Evolutionary conservation across 352 stramenopile genomes (phyloP), one percentile per base, ranked within the genome.

Genomic region (Phytophthora tubulina): DNA sequence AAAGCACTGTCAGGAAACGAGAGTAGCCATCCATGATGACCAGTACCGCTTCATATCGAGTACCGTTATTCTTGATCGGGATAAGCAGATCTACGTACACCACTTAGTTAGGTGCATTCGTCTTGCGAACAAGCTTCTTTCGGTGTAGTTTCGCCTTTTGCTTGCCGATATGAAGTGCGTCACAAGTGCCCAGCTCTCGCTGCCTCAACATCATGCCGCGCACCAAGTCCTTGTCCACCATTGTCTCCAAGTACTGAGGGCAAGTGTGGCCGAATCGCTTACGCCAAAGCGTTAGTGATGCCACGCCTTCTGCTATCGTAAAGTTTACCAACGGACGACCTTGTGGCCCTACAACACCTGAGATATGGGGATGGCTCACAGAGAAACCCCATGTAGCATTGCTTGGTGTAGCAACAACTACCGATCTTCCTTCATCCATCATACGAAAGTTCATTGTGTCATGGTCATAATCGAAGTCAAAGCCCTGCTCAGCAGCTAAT

Each of bases 11-110:
- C 4, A 69, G 15, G 38, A 44, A 64, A 3, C 53, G 54, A 9
- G 54, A 70, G 27, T 51, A 66, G 0, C 55, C 55, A 49, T 56
- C n/a, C 31, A 66, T 66, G 21, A 62, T 53, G 0, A 62, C 27
- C 11, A 64, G 36, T 2, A 56, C 42, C 1, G 56, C 49, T 7
- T 67, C 59, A 36, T 31, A 58, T 3, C 48, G 5, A 36, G 46
- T 59, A 13, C 48, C 59, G 14, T 58, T 67, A 3, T 6, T 38
- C 30, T 64, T 60, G 30, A 36, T 71, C 0, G 63, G 46, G 27
- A 71, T 49, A 15, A 71, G 15, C 4, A 65, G 14, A 49, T 63
- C 50, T 4, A 36, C 44, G 31, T 58, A 61, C 10, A 42, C 44
- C 1, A 54, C n/a, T 35, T 67, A 32, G 33, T 63, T 64, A 7